phyloP scores from a whole-genome alignment of 2,329 filamentous ascomycete species.

The Pseudocercospora fuligena region DNA sequence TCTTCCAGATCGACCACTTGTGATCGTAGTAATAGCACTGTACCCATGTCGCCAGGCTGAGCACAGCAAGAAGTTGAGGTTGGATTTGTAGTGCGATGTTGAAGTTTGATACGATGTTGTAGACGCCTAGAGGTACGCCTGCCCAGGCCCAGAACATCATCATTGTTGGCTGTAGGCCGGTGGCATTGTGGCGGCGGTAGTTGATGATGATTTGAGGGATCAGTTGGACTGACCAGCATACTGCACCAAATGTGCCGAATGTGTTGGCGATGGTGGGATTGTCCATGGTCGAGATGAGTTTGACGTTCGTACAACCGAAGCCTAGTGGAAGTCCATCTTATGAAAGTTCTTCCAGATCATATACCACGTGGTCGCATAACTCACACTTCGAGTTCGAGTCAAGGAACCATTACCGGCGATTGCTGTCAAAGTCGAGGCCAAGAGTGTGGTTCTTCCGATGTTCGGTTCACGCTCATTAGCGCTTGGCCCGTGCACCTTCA shows the following conservation, averaged over 20 bases:
- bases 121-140: conserved; percentile 68
- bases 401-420: not conserved
- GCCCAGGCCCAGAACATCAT: conserved; percentile 74
- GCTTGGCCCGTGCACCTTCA: not conserved
- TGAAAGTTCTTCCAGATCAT: not conserved
- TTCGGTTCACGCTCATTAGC: not conserved
- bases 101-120: conserved; percentile 60
- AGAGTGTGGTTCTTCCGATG: not conserved
- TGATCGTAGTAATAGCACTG: conserved; percentile 63
- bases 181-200: conserved; percentile 67
- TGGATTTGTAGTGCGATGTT: conserved; percentile 61
- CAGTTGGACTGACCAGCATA: conserved; percentile 72
- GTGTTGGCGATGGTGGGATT: conserved; percentile 53
- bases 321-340: too few relatives aligned
- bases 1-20: conserved; percentile 59
- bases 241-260: conserved; percentile 63
- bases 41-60: conserved; percentile 60
- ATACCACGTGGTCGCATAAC: not conserved
- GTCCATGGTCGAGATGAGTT: conserved; percentile 22
- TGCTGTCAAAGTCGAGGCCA: not conserved
- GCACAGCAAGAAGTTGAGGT: conserved; percentile 59
- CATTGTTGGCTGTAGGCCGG: conserved; percentile 69
- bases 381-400: not conserved
- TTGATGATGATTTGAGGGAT: conserved; percentile 74
- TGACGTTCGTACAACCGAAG: not conserved